phyloP scores from a whole-genome alignment of 441 rosid genomes.

The Pelargonium myrrhifolium region DNA sequence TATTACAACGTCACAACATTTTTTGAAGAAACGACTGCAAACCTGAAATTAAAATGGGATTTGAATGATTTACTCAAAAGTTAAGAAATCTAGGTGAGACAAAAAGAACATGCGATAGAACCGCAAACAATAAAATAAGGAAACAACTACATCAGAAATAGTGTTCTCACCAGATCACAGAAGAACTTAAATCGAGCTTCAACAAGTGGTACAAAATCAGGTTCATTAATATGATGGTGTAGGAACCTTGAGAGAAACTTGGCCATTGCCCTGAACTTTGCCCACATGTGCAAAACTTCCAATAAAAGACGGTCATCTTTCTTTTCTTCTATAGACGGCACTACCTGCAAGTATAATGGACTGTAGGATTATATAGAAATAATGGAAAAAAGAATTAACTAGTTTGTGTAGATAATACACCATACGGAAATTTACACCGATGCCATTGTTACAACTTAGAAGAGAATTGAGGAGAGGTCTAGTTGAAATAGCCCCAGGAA shows the following conservation, averaged over 20 bases:
- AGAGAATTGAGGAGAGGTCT: neutral
- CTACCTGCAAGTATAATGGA: neutral
- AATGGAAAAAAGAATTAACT: neutral
- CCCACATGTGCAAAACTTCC: neutral
- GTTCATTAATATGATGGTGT: neutral
- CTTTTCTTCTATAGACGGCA: neutral
- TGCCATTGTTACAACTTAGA: neutral
- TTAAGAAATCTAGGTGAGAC: no score
- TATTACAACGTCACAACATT: neutral
- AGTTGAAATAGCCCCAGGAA: neutral
- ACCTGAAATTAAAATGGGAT: neutral
- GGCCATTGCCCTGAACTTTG: neutral
- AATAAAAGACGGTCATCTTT: neutral
- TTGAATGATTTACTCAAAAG: neutral
- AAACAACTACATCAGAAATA: neutral
- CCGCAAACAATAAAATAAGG: neutral
- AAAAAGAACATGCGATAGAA: neutral
- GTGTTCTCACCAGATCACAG: neutral
- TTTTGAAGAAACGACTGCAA: neutral
- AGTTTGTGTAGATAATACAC: neutral
- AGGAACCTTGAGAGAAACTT: neutral
- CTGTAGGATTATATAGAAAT: neutral
- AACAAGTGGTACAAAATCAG: neutral
- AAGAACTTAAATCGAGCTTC: neutral
- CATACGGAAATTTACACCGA: neutral